These are phyloP conservation scores for Toxoplasma gondii DNA, from an alignment of 169 alveolate species.

Conservation along the genomic window DNA sequence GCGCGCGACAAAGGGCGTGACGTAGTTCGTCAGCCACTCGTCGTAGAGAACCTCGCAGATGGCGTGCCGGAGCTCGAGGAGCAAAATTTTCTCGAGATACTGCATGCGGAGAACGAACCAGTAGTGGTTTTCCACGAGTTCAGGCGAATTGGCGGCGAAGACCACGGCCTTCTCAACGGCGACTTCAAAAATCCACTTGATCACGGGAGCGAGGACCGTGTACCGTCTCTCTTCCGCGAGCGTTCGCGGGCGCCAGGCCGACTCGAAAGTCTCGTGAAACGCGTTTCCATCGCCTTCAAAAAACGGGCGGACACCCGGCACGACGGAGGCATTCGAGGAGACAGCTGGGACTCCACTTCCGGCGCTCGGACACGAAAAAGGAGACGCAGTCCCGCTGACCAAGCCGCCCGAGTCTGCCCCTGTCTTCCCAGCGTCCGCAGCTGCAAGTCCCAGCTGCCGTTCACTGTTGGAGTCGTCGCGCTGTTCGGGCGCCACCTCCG, in stretches of 20 bases:
- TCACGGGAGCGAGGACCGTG: constrained; percentile 13
- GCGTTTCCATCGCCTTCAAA: background rate
- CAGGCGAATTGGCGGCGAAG: background rate
- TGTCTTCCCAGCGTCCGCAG: background rate
- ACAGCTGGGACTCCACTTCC: background rate
- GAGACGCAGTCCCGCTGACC: background rate
- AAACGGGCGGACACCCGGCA: background rate
- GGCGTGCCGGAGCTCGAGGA: constrained; percentile 58
- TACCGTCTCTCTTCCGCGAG: background rate
- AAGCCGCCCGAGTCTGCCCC: background rate
- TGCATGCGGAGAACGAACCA: constrained; percentile 31
- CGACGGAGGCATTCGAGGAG: background rate
- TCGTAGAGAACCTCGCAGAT: constrained; percentile 44
- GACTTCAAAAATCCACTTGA: constrained; percentile 8
- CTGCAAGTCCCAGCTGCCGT: background rate
- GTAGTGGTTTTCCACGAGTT: constrained; percentile 12
- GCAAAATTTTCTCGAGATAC: constrained; percentile 51
- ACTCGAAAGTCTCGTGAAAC: background rate
- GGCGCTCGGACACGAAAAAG: background rate
- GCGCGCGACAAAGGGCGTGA: background rate
- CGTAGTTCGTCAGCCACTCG: constrained; percentile 45
- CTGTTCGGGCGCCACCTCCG: background rate
- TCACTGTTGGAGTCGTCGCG: background rate
- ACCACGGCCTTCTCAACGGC: constrained; percentile 29
- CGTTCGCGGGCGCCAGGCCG: constrained; percentile 22